Conservation (phyloP, 805 yeast genomes). For the Candida arabinofermentans region DNA sequence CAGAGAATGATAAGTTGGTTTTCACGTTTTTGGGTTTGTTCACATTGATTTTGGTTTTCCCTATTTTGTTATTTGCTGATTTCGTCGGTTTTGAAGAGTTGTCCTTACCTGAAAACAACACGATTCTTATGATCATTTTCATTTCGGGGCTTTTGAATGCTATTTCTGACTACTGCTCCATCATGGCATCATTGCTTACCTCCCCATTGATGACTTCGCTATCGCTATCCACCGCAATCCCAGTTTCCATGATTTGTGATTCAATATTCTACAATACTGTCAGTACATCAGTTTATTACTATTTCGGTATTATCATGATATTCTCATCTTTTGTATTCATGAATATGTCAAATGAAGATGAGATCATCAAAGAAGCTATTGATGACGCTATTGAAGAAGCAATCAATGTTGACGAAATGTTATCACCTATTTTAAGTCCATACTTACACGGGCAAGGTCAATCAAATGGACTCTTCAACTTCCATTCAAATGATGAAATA, state of each 20-base stretch:
- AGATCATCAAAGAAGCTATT: constrained; percentile 41
- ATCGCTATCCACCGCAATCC: constrained; percentile 49
- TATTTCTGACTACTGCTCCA: constrained; percentile 46
- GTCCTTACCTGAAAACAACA: constrained; percentile 37
- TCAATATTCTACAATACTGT: constrained; percentile 33
- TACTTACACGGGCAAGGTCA: constrained; percentile 11
- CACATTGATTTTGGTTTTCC: constrained; percentile 38
- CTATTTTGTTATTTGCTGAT: constrained; percentile 35
- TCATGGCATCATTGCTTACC: constrained; percentile 48
- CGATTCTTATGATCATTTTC: constrained; percentile 31
- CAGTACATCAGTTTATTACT: constrained; percentile 33
- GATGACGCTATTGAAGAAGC: constrained; percentile 47
- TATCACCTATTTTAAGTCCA: constrained; percentile 47
- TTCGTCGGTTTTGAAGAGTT: constrained; percentile 38
- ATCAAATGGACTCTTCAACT: constrained; percentile 1
- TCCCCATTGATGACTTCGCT: constrained; percentile 51
- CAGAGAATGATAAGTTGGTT: constrained; percentile 43
- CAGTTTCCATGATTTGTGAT: constrained; percentile 48
- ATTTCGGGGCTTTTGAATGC: constrained; percentile 43
- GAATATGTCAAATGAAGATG: constrained; percentile 42
- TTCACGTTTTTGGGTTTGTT: constrained; percentile 45
- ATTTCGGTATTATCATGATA: constrained; percentile 45
- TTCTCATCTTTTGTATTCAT: constrained; percentile 44
- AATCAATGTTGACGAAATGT: constrained; percentile 39
- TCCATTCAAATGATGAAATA: constrained; percentile 15